A percentile compares a stretch with the other conserved stretches of the same genome.
These are phyloP conservation scores for Heterobasidion irregulare DNA, from an alignment of 1,284 basidiomycete species.

Conservation along the genomic window DNA sequence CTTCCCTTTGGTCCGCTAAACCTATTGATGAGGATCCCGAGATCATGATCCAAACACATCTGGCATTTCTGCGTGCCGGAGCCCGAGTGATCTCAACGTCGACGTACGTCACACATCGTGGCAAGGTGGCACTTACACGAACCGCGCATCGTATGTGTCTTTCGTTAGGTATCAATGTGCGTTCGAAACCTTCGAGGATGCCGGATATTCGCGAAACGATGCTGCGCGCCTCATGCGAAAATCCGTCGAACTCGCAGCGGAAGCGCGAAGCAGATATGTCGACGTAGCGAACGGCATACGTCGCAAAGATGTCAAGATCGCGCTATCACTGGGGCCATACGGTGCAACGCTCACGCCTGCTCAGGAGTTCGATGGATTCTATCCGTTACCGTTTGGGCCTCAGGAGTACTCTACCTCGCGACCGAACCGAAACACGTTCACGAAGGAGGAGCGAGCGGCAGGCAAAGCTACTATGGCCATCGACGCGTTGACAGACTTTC, in stretches of 20 bases:
- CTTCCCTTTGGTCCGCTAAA: constrained; percentile 63
- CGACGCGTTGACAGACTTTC: constrained; percentile 54
- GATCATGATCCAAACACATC: constrained; percentile 47
- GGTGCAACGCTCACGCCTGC: constrained; percentile 61
- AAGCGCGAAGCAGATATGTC: constrained; percentile 32
- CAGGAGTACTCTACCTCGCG: constrained; percentile 24
- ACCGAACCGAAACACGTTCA: constrained; percentile 37
- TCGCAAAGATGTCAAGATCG: constrained; percentile 32
- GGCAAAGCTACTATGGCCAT: constrained; percentile 37
- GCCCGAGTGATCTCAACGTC: constrained; percentile 52
- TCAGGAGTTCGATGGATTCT: constrained; percentile 69
- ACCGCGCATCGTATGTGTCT: neutral
- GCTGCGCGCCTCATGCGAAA: constrained; percentile 44
- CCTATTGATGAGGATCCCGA: constrained; percentile 44
- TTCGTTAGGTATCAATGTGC: constrained; percentile 57
- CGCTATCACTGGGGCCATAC: constrained; percentile 68
- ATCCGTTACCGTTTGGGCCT: constrained; percentile 72
- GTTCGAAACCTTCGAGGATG: constrained; percentile 41
- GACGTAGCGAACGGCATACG: constrained; percentile 11
- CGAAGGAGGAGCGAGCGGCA: constrained; percentile 17
- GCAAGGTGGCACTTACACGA: neutral
- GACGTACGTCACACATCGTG: constrained; percentile 37
- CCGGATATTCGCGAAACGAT: constrained; percentile 38
- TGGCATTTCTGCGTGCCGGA: constrained; percentile 51
- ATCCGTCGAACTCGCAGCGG: constrained; percentile 42